Evolutionary conservation across 345 rosid genomes (phyloP).

Genomic region (Brassica napus): Da-Ae NC_063446.1:7565501-7566000

Average conservation of each 20-base stretch:
- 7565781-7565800: background rate
- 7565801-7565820: conserved; percentile 26
- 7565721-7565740: background rate
- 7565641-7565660: background rate
- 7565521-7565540: background rate
- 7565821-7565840: conserved; percentile 49
- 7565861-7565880: conserved; percentile 46
- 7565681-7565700: background rate
- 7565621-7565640: background rate
- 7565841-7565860: conserved; percentile 68
- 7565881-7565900: conserved; percentile 56
- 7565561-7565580: background rate
- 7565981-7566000: conserved; percentile 37
- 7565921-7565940: conserved; percentile 46
- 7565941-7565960: conserved; percentile 57
- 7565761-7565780: background rate
- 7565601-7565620: background rate
- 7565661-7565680: background rate
- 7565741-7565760: background rate
- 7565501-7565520: conserved; percentile 48
- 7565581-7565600: background rate
- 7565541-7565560: background rate
- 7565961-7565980: conserved; percentile 58
- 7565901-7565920: conserved; percentile 47
- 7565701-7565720: background rate